A percentile compares a stretch with the other conserved stretches of the same genome.
phyloP scores from a whole-genome alignment of 2,329 filamentous ascomycete species.

The Talaromyces sp. region DNA sequence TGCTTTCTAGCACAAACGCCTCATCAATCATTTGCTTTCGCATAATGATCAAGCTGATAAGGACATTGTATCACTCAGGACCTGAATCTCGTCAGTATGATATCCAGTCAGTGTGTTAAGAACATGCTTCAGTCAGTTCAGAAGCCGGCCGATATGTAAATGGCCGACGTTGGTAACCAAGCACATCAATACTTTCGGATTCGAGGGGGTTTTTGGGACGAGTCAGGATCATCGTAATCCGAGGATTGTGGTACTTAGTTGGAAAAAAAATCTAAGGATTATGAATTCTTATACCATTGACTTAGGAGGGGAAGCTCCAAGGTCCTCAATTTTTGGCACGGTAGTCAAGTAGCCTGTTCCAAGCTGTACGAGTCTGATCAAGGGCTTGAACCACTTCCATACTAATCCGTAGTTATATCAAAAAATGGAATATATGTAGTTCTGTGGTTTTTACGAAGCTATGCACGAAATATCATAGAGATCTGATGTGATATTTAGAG shows the following conservation, averaged over 20 bases:
- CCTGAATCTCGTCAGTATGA: too few relatives aligned
- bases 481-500: too few relatives aligned
- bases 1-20: not conserved
- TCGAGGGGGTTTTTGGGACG: too few relatives aligned
- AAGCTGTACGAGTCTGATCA: not conserved
- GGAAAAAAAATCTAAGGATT: too few relatives aligned
- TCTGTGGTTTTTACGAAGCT: too few relatives aligned
- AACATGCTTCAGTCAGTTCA: too few relatives aligned
- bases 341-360: not conserved
- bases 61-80: not conserved
- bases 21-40: not conserved
- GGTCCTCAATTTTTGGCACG: not conserved
- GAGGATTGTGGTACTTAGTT: too few relatives aligned
- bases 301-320: not conserved
- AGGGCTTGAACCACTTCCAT: not conserved
- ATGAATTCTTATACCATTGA: not conserved
- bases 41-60: not conserved
- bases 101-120: not conserved
- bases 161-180: too few relatives aligned
- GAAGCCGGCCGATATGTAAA: too few relatives aligned
- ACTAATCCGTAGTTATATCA: not conserved
- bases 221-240: too few relatives aligned
- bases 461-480: too few relatives aligned
- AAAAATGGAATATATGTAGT: too few relatives aligned
- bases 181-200: not conserved